Evolutionary conservation across 2,329 filamentous ascomycete species (phyloP).

Genomic region (Penicillium concentricum): DNA sequence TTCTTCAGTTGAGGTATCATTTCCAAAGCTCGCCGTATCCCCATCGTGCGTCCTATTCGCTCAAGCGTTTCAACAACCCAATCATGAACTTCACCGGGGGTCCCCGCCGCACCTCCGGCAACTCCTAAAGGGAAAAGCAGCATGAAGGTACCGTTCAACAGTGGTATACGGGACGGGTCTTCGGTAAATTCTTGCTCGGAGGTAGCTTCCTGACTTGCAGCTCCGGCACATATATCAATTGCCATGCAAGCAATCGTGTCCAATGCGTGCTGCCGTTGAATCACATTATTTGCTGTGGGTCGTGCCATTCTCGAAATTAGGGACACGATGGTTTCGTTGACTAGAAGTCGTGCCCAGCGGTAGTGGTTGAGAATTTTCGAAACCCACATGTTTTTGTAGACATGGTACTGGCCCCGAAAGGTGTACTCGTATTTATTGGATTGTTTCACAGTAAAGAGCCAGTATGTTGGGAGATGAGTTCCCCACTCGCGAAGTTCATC

Average conservation of each 20-base stretch:
- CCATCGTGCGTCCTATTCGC: constrained; percentile 21
- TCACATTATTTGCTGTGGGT: constrained; percentile 1
- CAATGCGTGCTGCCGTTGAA: constrained; percentile 17
- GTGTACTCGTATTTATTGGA: constrained; percentile 11
- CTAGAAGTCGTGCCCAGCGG: constrained; percentile 20
- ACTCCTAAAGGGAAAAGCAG: constrained; percentile 22
- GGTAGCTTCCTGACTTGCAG: constrained; percentile 19
- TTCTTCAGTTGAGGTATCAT: constrained; percentile 18
- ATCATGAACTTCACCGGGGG: constrained; percentile 19
- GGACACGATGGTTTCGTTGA: constrained; percentile 23
- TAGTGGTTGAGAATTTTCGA: constrained; percentile 23
- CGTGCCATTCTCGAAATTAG: constrained; percentile 5
- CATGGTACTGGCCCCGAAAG: constrained; percentile 22
- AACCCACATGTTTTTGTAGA: constrained; percentile 25
- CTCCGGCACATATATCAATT: constrained; percentile 20
- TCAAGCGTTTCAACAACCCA: constrained; percentile 23
- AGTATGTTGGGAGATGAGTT: constrained; percentile 15
- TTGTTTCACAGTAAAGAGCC: constrained; percentile 12
- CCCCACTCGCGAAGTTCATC: constrained; percentile 21
- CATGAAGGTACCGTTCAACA: constrained; percentile 26
- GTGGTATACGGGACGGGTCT: constrained; percentile 4
- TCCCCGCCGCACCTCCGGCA: constrained; percentile 21
- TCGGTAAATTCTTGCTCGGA: constrained; percentile 1
- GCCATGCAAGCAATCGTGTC: constrained; percentile 18
- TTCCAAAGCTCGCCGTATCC: constrained; percentile 22